Evolutionary conservation across 345 rosid genomes (phyloP), one percentile per base, ranked within the genome.

Genomic region (Xanthoceras sorbifolium): DNA sequence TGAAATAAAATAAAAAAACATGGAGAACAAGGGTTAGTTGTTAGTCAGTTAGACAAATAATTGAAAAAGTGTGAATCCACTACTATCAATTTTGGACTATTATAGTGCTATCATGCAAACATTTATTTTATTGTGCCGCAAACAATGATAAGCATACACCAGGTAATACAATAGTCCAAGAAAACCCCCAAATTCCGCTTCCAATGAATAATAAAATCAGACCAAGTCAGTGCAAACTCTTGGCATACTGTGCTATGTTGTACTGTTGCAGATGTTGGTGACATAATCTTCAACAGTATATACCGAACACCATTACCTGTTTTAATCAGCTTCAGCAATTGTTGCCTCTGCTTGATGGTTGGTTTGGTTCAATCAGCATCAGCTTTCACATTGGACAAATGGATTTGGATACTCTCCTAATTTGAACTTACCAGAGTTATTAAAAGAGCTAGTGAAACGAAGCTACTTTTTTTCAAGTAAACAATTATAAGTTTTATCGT

Each of bases 11-110:
- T 26, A 59, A 22, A 17, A 5, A 6, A 28, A 42, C 9, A 57
- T 57, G 62, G 62, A 62, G 76, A 62, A n/a, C 68, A 44, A 72
- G 31, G 32, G 69, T 29, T 44, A 42, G 60, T 73, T 44, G 44
- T 42, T 12, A 20, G 34, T 28, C 64, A 29, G 54, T 64, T 60
- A 40, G 11, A 25, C 54, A 25, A 23, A 44, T 17, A 38, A 40
- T 23, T 61, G 23, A 38, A 1, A 57, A 42, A 38, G 67, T 20
- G 60, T 22, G 32, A 74, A 25, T 3, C 50, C 50, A 50, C 32
- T 65, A n/a, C 17, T 31, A 12, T 44, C 74, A 70, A 12, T 71
- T 23, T 32, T 34, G 36, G 60, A 44, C 15, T 69, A 69, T 48
- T 69, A 69, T 26, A 69, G 22, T 69, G 59, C 20, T 25, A 15